Evolutionary conservation across 345 rosid genomes (phyloP).

Genomic region (Nephelium lappaceum): DNA sequence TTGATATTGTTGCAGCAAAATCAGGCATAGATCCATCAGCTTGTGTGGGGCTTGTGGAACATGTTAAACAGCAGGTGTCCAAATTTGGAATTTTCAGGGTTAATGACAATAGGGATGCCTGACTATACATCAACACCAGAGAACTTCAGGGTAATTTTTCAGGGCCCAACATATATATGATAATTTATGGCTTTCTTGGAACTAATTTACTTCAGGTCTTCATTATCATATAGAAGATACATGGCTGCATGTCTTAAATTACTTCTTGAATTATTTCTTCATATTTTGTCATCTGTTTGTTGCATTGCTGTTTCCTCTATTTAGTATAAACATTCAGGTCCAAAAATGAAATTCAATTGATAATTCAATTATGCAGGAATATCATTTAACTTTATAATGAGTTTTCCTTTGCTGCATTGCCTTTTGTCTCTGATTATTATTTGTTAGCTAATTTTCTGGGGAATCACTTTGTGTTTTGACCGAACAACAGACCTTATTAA

Average conservation of each 20-base stretch:
- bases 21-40: constrained; percentile 79
- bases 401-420: not conserved
- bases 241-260: not conserved
- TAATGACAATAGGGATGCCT: constrained; percentile 96
- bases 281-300: not conserved
- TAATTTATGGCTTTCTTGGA: not conserved
- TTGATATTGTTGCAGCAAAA: constrained; percentile 62
- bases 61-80: constrained; percentile 71
- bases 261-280: not conserved
- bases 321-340: not conserved
- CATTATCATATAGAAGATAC: not conserved
- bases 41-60: constrained; percentile 69
- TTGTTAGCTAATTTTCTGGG: constrained; percentile 1
- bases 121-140: constrained; percentile 87
- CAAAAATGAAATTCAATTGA: constrained; percentile 2
- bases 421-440: not conserved
- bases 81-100: constrained; percentile 71
- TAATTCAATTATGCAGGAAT: not conserved
- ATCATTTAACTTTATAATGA: not conserved
- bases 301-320: not conserved
- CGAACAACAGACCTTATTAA: constrained; percentile 55
- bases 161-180: not conserved
- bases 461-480: constrained; percentile 13
- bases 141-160: constrained; percentile 69
- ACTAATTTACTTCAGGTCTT: not conserved